phyloP scores from a whole-genome alignment of 768 basidiomycete species.

The Leccinum longicurvipes region DNA sequence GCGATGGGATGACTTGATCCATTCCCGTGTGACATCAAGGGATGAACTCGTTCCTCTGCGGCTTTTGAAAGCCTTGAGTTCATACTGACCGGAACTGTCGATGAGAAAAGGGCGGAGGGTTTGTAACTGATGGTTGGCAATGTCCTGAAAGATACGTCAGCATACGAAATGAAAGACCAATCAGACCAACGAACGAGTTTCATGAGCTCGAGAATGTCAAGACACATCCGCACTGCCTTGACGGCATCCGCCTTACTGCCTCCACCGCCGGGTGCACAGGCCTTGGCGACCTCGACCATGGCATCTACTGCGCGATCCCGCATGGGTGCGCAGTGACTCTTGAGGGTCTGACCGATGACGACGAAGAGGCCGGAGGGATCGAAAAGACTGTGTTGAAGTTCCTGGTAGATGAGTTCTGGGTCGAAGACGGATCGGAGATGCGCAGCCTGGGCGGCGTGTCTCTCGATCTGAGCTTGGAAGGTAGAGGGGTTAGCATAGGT shows the following conservation, averaged over 20 bases:
- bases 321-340: constrained; percentile 93
- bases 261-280: constrained; percentile 50
- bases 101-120: constrained; percentile 89
- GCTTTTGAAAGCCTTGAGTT: constrained; percentile 72
- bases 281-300: constrained; percentile 71
- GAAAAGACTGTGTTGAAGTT: constrained; percentile 72
- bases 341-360: constrained; percentile 76
- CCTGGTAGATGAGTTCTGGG: constrained; percentile 76
- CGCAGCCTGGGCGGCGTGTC: constrained; percentile 60
- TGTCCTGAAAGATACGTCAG: constrained; percentile 58
- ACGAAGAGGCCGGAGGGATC: constrained; percentile 77
- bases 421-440: constrained; percentile 77
- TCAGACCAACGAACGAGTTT: constrained; percentile 67
- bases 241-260: constrained; percentile 64
- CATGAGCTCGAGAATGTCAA: constrained; percentile 93
- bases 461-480: constrained; percentile 57
- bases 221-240: constrained; percentile 73
- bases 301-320: constrained; percentile 78
- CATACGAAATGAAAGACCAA: constrained; percentile 10
- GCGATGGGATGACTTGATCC: constrained; percentile 57
- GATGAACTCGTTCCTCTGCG: constrained; percentile 45
- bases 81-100: constrained; percentile 74
- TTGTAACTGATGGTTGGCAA: constrained; percentile 93
- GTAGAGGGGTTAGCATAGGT: constrained; percentile 58
- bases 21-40: constrained; percentile 56